Evolutionary conservation across 345 rosid genomes (phyloP).

Genomic region (Xanthoceras sorbifolium): DNA sequence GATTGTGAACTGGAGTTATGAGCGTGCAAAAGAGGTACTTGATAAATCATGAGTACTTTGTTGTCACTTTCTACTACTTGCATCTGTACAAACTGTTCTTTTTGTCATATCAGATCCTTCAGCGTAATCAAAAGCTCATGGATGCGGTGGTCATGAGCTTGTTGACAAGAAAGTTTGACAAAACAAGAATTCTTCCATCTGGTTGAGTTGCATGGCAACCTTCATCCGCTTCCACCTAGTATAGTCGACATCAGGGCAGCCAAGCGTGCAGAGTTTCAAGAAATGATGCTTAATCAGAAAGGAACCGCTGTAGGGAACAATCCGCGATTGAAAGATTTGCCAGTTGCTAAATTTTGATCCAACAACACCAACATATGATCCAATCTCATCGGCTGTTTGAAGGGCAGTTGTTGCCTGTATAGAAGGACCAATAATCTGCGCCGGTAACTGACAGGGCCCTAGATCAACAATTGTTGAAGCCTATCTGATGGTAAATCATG

Average conservation of each 20-base stretch:
- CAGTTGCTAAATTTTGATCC: background rate
- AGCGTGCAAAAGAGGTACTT: constrained; percentile 79
- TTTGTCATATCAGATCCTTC: constrained; percentile 49
- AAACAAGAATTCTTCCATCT: constrained; percentile 71
- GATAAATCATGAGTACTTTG: background rate
- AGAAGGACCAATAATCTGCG: background rate
- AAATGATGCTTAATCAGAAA: constrained; percentile 43
- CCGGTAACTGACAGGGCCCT: background rate
- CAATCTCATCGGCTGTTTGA: background rate
- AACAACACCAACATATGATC: background rate
- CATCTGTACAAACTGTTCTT: constrained; percentile 4
- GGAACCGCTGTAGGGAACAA: constrained; percentile 22
- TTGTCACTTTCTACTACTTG: background rate
- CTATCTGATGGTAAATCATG: background rate
- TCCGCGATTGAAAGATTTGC: constrained; percentile 3
- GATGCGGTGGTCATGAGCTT: constrained; percentile 70
- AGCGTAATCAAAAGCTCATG: constrained; percentile 59
- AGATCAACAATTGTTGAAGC: background rate
- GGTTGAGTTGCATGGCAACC: constrained; percentile 66
- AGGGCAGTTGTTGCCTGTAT: no score
- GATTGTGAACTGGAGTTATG: constrained; percentile 68
- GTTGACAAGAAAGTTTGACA: constrained; percentile 71
- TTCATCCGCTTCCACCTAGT: constrained; percentile 62
- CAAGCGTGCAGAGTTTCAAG: constrained; percentile 58
- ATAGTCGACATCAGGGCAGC: constrained; percentile 64